Percentiles rank a stretch among this genome's conserved stretches.
These are phyloP conservation scores for Melampsora medusae DNA, from an alignment of 1,284 basidiomycete genomes.

Conservation along the genomic window DNA sequence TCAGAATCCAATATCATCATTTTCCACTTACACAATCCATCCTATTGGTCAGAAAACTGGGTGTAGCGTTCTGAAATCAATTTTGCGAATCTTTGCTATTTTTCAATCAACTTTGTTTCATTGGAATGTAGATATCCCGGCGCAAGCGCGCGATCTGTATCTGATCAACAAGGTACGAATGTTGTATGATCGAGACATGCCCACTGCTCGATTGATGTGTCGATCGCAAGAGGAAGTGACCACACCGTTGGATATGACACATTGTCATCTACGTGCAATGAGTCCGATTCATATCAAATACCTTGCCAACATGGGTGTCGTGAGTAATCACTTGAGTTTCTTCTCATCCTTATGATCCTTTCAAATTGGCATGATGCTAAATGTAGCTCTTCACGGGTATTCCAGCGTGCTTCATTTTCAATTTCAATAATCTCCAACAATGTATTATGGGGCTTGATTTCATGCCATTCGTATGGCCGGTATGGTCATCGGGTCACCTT, in stretches of 20 bases:
- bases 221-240: conserved; percentile 67
- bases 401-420: conserved; percentile 51
- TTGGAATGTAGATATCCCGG: conserved; percentile 59
- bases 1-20: neutral
- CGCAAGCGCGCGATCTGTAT: conserved; percentile 63
- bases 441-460: conserved; percentile 77
- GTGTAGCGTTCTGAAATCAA: neutral
- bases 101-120: neutral
- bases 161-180: conserved; percentile 73
- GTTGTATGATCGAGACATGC: conserved; percentile 73
- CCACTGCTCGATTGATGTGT: conserved; percentile 74
- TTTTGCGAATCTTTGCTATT: neutral
- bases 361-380: neutral
- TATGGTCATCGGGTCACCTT: conserved; percentile 59
- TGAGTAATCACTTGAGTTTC: conserved; percentile 54
- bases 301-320: conserved; percentile 57
- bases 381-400: conserved; percentile 54
- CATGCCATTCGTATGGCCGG: conserved; percentile 76
- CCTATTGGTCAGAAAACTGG: neutral
- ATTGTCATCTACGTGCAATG: conserved; percentile 82
- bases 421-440: conserved; percentile 79
- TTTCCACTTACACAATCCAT: neutral
- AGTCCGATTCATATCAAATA: conserved; percentile 82
- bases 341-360: conserved; percentile 11
- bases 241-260: conserved; percentile 78